phyloP scores from a whole-genome alignment of 2,329 filamentous ascomycete species.

The Monosporascus sp. region DNA sequence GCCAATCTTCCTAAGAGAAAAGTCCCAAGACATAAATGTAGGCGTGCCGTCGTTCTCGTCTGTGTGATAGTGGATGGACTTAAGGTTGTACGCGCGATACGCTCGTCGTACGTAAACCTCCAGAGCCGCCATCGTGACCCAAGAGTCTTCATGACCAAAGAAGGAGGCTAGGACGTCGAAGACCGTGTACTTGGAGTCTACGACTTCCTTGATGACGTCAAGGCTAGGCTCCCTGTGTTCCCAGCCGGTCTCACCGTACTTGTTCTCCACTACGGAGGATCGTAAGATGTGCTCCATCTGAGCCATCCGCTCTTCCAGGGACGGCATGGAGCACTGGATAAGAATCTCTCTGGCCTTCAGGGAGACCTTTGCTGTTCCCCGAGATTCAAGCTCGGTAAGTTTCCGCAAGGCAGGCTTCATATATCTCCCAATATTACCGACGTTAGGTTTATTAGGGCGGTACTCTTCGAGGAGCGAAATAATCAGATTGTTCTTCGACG shows the following conservation, averaged over 20 bases:
- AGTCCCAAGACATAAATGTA: conserved; percentile 90
- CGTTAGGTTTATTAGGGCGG: conserved; percentile 86
- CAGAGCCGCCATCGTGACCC: conserved; percentile 87
- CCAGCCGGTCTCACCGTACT: conserved; percentile 94
- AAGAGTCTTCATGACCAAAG: conserved; percentile 90
- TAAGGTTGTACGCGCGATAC: conserved; percentile 91
- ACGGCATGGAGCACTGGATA: conserved; percentile 94
- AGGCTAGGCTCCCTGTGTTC: conserved; percentile 90
- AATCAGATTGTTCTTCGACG: conserved; percentile 88
- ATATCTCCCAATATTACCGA: conserved; percentile 82
- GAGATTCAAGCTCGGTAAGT: conserved; percentile 85
- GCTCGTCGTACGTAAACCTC: conserved; percentile 96
- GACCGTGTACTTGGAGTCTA: conserved; percentile 97
- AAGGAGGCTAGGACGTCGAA: conserved; percentile 94
- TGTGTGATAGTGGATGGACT: conserved; percentile 81
- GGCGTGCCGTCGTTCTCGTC: conserved; percentile 58
- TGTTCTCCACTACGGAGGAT: conserved; percentile 92
- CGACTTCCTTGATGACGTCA: conserved; percentile 91
- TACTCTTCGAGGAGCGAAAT: conserved; percentile 91
- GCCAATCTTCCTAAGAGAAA: conserved; percentile 87
- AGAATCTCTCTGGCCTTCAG: conserved; percentile 96
- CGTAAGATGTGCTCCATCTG: conserved; percentile 99
- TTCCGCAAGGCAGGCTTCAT: conserved; percentile 77
- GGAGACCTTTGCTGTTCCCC: conserved; percentile 85
- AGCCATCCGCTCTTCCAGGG: conserved; percentile 84